Evolutionary conservation across 2,329 filamentous ascomycete species (phyloP).

Genomic region (Exophiala xenobiotica): DNA sequence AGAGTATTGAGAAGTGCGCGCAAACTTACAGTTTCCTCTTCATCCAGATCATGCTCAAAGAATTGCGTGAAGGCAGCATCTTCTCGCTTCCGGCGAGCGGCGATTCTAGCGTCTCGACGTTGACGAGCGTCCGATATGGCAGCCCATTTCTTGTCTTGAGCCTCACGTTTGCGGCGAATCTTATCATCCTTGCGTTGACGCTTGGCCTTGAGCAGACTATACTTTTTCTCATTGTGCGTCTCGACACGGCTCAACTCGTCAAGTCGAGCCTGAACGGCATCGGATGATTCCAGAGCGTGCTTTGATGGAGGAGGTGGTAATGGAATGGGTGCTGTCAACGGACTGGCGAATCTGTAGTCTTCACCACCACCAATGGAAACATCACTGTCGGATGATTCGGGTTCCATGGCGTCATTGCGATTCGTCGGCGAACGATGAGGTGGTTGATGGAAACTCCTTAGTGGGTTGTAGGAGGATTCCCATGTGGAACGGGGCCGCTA

Average conservation of each 20-base stretch:
- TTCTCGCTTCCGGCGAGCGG: slow-evolving; percentile 24
- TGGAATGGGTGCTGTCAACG: slow-evolving; percentile 23
- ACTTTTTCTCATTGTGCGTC: slow-evolving; percentile 28
- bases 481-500: slow-evolving; percentile 26
- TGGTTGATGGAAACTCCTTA: slow-evolving; percentile 13
- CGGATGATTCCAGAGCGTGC: slow-evolving; percentile 26
- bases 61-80: slow-evolving; percentile 29
- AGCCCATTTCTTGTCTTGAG: slow-evolving; percentile 28
- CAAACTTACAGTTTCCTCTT: slow-evolving; percentile 28
- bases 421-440: slow-evolving; percentile 10
- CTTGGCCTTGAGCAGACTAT: slow-evolving; percentile 26
- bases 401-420: slow-evolving; percentile 22
- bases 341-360: slow-evolving; percentile 19
- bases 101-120: slow-evolving; percentile 27
- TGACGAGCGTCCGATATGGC: slow-evolving; percentile 28
- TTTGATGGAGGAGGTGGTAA: slow-evolving; percentile 27
- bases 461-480: slow-evolving; percentile 18
- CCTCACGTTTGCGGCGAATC: slow-evolving; percentile 26
- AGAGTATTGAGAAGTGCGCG: neutral
- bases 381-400: slow-evolving; percentile 30
- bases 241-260: slow-evolving; percentile 27
- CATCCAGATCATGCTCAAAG: slow-evolving; percentile 27
- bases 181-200: slow-evolving; percentile 29
- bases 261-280: slow-evolving; percentile 26
- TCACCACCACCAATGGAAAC: slow-evolving; percentile 24